phyloP scores from a whole-genome alignment of 2,329 filamentous ascomycete genomes.

The Colletotrichum phormii region DNA sequence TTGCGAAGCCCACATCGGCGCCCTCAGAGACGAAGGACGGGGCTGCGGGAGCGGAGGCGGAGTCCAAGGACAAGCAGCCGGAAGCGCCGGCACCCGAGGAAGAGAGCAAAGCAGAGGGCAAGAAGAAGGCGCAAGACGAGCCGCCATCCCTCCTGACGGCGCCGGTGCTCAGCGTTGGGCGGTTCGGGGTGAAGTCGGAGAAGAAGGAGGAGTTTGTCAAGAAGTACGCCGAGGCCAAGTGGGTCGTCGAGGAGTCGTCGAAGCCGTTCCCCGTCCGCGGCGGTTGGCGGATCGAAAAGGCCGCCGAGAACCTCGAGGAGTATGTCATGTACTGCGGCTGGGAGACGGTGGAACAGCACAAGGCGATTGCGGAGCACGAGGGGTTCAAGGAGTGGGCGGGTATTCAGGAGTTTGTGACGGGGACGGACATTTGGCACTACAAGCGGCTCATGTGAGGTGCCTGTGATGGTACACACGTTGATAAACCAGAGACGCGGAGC shows the following conservation, averaged over 20 bases:
- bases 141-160: slow-evolving; percentile 25
- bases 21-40: slow-evolving; percentile 2
- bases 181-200: slow-evolving; percentile 45
- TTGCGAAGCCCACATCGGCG: slow-evolving; percentile 20
- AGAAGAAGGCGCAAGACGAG: slow-evolving; percentile 28
- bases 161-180: slow-evolving; percentile 52
- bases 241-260: slow-evolving; percentile 44
- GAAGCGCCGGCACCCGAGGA: slow-evolving; percentile 1
- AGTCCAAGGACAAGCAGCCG: slow-evolving; percentile 18
- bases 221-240: slow-evolving; percentile 48
- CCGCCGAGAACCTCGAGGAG: slow-evolving; percentile 48
- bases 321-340: slow-evolving; percentile 55
- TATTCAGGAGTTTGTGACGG: slow-evolving; percentile 39
- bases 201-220: slow-evolving; percentile 48
- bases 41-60: not conserved
- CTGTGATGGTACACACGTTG: not conserved
- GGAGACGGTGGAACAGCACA: slow-evolving; percentile 48
- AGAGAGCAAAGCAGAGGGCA: slow-evolving; percentile 19
- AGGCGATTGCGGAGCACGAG: slow-evolving; percentile 43
- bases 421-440: slow-evolving; percentile 46
- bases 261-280: slow-evolving; percentile 48
- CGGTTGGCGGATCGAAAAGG: slow-evolving; percentile 57
- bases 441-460: slow-evolving; percentile 42
- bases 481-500: not conserved
- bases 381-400: slow-evolving; percentile 41